Evolutionary conservation across 2,329 filamentous ascomycete genomes (phyloP).

Genomic region (Myriosclerotinia duriaeana): DNA sequence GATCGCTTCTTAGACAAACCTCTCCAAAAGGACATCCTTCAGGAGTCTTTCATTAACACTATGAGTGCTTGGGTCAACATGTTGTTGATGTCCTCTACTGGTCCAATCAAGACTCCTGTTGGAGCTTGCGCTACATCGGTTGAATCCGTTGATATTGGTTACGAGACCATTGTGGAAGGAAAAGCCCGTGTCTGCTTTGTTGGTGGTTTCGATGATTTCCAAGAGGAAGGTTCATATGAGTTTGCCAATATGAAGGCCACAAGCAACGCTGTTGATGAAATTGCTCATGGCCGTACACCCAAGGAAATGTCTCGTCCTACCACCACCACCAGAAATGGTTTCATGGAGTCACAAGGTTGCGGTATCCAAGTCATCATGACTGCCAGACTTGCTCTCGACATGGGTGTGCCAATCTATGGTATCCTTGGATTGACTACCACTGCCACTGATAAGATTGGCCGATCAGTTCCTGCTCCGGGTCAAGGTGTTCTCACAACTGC

Average conservation of each 20-base stretch:
- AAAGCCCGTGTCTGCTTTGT: conserved; percentile 98
- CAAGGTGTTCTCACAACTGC: conserved; percentile 96
- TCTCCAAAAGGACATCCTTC: conserved; percentile 96
- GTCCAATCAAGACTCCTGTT: conserved; percentile 97
- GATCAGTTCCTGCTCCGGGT: conserved; percentile 92
- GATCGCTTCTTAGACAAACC: conserved; percentile 96
- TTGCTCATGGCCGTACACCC: conserved; percentile 90
- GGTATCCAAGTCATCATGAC: conserved; percentile 99
- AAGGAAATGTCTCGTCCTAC: conserved; percentile 97
- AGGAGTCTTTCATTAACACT: conserved; percentile 99
- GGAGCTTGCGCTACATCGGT: conserved; percentile 97
- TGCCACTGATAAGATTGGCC: conserved; percentile 98
- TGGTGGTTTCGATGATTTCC: conserved; percentile 98
- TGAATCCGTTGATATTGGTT: conserved; percentile 95
- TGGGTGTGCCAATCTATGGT: conserved; percentile 98
- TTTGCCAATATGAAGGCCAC: conserved; percentile 99
- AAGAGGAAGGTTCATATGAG: conserved; percentile 98
- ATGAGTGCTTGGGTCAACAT: conserved; percentile 99
- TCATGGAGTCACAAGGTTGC: conserved; percentile 99
- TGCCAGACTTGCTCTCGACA: conserved; percentile 89
- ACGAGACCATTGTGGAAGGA: conserved; percentile 97
- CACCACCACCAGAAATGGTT: conserved; percentile 93
- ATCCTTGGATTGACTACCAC: conserved; percentile 90
- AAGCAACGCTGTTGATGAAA: conserved; percentile 95
- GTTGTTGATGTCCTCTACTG: conserved; percentile 93